Evolutionary conservation across 169 alveolate species (phyloP), one percentile per base, ranked within the genome.

Genomic region (Plasmodium fragile): DNA sequence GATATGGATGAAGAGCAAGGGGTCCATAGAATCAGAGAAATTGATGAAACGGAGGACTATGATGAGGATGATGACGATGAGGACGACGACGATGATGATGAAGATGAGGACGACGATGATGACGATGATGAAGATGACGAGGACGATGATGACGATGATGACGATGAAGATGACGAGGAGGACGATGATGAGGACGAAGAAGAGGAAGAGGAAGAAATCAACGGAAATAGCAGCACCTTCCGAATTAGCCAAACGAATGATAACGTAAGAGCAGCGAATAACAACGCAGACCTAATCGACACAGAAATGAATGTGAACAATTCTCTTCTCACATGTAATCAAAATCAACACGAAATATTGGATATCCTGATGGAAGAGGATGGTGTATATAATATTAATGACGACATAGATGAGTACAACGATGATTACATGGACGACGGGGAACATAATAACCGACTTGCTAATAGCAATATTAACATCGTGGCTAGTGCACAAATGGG

Each of bases 311-410:
- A 79, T 53, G 84, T 80, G 16, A 81, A 91, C 69, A 91, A 91
- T 69, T 80, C 92, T 28, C 59, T 91, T 30, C 65, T 91, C 36
- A 91, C 81, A 49, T 73, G 94, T 71, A 81, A 91, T 91, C 84
- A 79, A 91, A 79, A 91, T 22, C 82, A 49, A 13, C 91, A 91
- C 55, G 85, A 91, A 71, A 91, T 91, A 30, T 91, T 91, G 34
- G 94, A 91, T 81, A 79, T 71, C 13, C 69, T 91, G 8, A 36
- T 69, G 65, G 94, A 91, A 10, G 94, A 91, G 75, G 94, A 91
- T 69, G 94, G 94, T n/a, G 92, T 71, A 11, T 91, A 91, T 52
- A 91, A 91, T 75, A 91, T 69, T 45, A 91, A 91, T 71, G 94
- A 91, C 45, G 94, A 91, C 70, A 45, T 91, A 52, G 94, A 91